Evolutionary conservation across 495 filamentous ascomycete species (phyloP).

Genomic region (Aspergillus indologenus): DNA sequence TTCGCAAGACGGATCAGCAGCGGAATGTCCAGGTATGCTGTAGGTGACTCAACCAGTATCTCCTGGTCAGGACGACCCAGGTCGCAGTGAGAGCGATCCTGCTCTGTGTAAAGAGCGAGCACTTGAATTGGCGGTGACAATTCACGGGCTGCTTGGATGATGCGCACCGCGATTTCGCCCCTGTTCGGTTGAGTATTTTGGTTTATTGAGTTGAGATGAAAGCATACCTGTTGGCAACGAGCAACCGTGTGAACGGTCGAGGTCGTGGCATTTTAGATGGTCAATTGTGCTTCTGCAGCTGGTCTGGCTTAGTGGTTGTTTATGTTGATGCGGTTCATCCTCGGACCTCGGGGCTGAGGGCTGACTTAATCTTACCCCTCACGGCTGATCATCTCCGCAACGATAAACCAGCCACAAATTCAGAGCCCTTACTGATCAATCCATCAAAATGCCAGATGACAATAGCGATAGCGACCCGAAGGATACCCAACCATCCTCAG

Average conservation of each 20-base stretch:
- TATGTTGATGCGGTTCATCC: not conserved
- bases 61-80: slow-evolving; percentile 43
- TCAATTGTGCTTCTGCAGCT: slow-evolving; percentile 8
- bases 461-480: slow-evolving; percentile 11
- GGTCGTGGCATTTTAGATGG: slow-evolving; percentile 19
- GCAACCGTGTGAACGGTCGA: slow-evolving; percentile 47
- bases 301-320: not conserved
- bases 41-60: slow-evolving; percentile 46
- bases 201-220: not conserved
- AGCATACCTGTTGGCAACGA: slow-evolving; percentile 55
- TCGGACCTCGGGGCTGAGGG: slow-evolving; percentile 22
- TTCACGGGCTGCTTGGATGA: slow-evolving; percentile 55
- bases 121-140: slow-evolving; percentile 46
- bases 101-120: slow-evolving; percentile 50
- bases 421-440: not conserved
- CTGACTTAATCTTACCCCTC: slow-evolving; percentile 17
- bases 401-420: not conserved
- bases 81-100: slow-evolving; percentile 53
- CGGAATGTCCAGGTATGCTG: slow-evolving; percentile 50
- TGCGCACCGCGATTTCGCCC: slow-evolving; percentile 60
- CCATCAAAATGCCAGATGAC: slow-evolving; percentile 9
- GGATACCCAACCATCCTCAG: slow-evolving; percentile 15
- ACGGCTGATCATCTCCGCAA: slow-evolving; percentile 10
- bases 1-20: slow-evolving; percentile 44
- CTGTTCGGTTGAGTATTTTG: slow-evolving; percentile 29